phyloP scores from a whole-genome alignment of 2,329 filamentous ascomycete species.

The Cladosporium phlei region DNA sequence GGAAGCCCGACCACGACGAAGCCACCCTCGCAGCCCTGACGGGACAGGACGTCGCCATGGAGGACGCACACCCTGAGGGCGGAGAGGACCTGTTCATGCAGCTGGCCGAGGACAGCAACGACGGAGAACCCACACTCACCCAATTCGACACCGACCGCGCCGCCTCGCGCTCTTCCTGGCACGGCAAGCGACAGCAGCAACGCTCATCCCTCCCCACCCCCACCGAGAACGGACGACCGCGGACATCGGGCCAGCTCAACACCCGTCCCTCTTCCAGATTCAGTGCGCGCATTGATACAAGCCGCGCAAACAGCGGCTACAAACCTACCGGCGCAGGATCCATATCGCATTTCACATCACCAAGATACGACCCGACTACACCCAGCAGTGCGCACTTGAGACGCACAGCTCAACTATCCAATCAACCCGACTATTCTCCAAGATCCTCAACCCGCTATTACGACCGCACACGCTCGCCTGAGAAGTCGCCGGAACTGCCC shows the following conservation, averaged over 20 bases:
- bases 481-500: conserved; percentile 26
- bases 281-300: conserved; percentile 19
- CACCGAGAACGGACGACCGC: conserved; percentile 18
- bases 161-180: conserved; percentile 56
- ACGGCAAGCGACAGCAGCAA: conserved; percentile 31
- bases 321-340: conserved; percentile 15
- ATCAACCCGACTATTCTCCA: conserved; percentile 19
- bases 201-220: conserved; percentile 7
- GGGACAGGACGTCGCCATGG: conserved; percentile 4
- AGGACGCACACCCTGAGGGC: conserved; percentile 11
- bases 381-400: conserved; percentile 21
- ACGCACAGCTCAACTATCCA: conserved; percentile 20
- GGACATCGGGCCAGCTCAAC: conserved; percentile 18
- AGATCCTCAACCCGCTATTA: conserved; percentile 13
- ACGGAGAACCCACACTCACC: conserved; percentile 6
- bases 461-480: conserved; percentile 24
- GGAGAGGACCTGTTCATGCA: conserved; percentile 29
- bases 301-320: conserved; percentile 19
- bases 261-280: conserved; percentile 21
- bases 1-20: conserved; percentile 1
- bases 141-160: no score
- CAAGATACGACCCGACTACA: conserved; percentile 21
- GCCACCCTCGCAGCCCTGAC: conserved; percentile 8
- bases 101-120: conserved; percentile 24
- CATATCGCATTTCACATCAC: conserved; percentile 14